Base-by-base conservation (phyloP, 441 rosid species). In the Metrosideros polymorpha region DNA sequence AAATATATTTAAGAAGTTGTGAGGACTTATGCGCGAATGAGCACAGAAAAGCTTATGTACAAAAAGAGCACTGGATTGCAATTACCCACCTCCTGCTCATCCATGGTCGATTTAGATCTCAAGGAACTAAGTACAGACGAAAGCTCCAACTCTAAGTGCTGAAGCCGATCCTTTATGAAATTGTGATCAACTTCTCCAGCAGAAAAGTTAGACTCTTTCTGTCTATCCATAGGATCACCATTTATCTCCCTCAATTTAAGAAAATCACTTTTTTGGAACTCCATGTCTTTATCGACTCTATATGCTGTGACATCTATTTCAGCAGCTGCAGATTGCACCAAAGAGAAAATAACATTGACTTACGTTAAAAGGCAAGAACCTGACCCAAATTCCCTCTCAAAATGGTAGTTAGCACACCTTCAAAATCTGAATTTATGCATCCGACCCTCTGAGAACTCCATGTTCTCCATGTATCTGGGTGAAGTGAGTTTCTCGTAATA, bases 391-490 rank as follows among this genome's bases (percentile, higher is more conserved):
- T 82, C 66, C 56, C 59, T 51, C 77, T 49, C 27, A 84, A 71
- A 83, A 25, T 47, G 86, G 85, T 25, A 30, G 84, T 86, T 56
- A 84, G 29, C 45, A 85, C 91, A 96, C 99, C 98, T 93, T 94
- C 95, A 90, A 96, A 93, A 86, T 92, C 92, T 89, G 76, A 84
- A 87, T 90, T 92, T 29, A 90, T 84, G 90, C 89, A 89, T 47
- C 92, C 96, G 71, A 97, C 93, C 88, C 97, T 92, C 85, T 89
- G 91, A 90, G 90, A 90, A 92, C 95, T 94, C 98, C 98, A 93
- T 27, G 91, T 90, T 88, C 95, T 95, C 98, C 98, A 95, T 49
- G 88, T 87, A 84, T 91, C 94, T 47, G 93, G 91, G 87, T 91
- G 88, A 86, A 85, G 83, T 42, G 93, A 89, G 87, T 88, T 89